phyloP scores from a whole-genome alignment of 352 stramenopile genomes.

The Pythium apleroticum region DNA sequence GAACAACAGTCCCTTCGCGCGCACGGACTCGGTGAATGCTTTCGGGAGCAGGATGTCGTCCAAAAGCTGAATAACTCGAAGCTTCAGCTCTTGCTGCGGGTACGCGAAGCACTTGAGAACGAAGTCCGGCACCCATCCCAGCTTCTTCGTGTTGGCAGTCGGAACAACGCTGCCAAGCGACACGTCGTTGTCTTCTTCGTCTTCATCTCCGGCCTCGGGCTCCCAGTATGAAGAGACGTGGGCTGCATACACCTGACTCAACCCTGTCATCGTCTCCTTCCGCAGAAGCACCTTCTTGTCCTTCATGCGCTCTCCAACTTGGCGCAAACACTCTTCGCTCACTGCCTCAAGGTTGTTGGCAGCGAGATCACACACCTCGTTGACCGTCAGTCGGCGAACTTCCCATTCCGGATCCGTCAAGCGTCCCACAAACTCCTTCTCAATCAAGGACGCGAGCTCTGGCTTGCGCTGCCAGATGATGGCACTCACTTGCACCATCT shows the following conservation, averaged over 20 bases:
- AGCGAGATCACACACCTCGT: constrained; percentile 81
- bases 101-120: constrained; percentile 88
- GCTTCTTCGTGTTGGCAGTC: constrained; percentile 48
- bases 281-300: constrained; percentile 79
- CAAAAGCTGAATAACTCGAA: constrained; percentile 79
- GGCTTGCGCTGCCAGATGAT: constrained; percentile 75
- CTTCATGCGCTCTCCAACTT: constrained; percentile 86
- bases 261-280: constrained; percentile 88
- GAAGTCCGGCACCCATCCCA: constrained; percentile 82
- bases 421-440: constrained; percentile 72
- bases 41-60: constrained; percentile 87
- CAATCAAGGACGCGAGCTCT: constrained; percentile 54
- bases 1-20: constrained; percentile 70
- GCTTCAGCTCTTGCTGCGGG: constrained; percentile 76
- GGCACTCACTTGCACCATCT: constrained; percentile 76
- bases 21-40: constrained; percentile 40
- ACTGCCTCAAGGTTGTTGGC: constrained; percentile 69
- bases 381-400: constrained; percentile 71
- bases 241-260: constrained; percentile 77
- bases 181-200: constrained; percentile 18
- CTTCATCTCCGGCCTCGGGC: constrained; percentile 27
- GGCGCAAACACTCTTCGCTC: constrained; percentile 61
- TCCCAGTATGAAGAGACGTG: constrained; percentile 69
- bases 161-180: constrained; percentile 37
- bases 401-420: constrained; percentile 84